Conservation (phyloP, 1,284 basidiomycete genomes). For the Malassezia vespertilionis region DNA sequence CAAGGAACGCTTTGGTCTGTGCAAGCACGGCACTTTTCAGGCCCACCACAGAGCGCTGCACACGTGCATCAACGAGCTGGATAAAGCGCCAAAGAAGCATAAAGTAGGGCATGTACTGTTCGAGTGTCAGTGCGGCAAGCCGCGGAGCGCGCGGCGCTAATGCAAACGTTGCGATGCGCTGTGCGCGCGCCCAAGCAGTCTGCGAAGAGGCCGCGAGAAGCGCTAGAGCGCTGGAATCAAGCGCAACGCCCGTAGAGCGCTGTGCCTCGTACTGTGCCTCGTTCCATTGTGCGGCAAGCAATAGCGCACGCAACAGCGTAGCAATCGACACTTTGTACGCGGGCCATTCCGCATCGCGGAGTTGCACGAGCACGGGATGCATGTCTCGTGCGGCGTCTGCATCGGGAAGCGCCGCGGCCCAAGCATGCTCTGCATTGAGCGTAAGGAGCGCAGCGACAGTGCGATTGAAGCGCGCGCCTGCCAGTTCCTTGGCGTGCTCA, state of each 20-base stretch:
- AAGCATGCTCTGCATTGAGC: no score
- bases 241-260: background rate
- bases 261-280: background rate
- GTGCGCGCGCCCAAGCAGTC: background rate
- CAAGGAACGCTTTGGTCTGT: conserved; percentile 75
- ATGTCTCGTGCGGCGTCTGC: background rate
- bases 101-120: conserved; percentile 70
- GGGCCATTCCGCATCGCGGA: background rate
- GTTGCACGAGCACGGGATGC: background rate
- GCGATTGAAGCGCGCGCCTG: no score
- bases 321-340: conserved; percentile 2
- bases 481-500: background rate
- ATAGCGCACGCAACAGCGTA: conserved; percentile 4
- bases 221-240: background rate
- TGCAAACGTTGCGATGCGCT: background rate
- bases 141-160: conserved; percentile 58
- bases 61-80: conserved; percentile 69
- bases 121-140: conserved; percentile 62
- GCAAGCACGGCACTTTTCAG: conserved; percentile 52
- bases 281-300: background rate
- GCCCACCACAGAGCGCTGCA: conserved; percentile 79
- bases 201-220: conserved; percentile 1
- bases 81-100: conserved; percentile 80
- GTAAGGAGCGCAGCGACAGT: no score
- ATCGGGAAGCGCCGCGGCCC: background rate